Evolutionary conservation across 495 filamentous ascomycete genomes (phyloP).

Genomic region (Trichocladium uniseriatum): DNA sequence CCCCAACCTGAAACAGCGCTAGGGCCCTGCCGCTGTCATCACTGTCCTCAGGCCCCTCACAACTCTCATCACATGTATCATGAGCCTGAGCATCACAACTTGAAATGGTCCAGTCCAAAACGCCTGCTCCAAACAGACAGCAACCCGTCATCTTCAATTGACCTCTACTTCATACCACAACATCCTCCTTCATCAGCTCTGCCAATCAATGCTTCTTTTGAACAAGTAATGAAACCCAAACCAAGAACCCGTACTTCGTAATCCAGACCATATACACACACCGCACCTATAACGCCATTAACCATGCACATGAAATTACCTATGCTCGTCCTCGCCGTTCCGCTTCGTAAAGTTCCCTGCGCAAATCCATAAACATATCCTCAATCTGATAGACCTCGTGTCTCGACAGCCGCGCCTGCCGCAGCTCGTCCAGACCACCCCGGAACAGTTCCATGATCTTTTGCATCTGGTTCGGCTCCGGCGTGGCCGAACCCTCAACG

Average conservation of each 20-base stretch:
- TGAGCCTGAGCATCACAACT: too few species aligned
- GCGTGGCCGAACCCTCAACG: neutral
- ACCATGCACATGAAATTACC: constrained; percentile 5
- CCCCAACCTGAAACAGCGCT: constrained; percentile 12
- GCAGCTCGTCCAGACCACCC: constrained; percentile 43
- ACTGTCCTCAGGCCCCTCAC: neutral
- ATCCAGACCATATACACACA: neutral
- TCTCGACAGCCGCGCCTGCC: constrained; percentile 40
- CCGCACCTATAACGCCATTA: neutral
- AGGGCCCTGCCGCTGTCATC: neutral
- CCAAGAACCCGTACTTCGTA: neutral
- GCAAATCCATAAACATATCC: constrained; percentile 59
- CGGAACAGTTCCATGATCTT: constrained; percentile 43
- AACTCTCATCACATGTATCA: too few species aligned
- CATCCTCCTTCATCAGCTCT: too few species aligned
- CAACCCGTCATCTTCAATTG: too few species aligned
- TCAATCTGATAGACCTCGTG: constrained; percentile 51
- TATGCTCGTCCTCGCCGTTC: constrained; percentile 37
- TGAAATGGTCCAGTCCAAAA: too few species aligned
- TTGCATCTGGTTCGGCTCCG: constrained; percentile 13
- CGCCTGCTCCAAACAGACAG: too few species aligned
- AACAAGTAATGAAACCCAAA: neutral
- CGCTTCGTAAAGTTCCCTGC: constrained; percentile 53
- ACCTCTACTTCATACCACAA: too few species aligned
- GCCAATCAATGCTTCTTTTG: too few species aligned